These are phyloP conservation scores for Psilocybe azurescens DNA, from an alignment of 768 basidiomycete species.

Conservation along the genomic window DNA sequence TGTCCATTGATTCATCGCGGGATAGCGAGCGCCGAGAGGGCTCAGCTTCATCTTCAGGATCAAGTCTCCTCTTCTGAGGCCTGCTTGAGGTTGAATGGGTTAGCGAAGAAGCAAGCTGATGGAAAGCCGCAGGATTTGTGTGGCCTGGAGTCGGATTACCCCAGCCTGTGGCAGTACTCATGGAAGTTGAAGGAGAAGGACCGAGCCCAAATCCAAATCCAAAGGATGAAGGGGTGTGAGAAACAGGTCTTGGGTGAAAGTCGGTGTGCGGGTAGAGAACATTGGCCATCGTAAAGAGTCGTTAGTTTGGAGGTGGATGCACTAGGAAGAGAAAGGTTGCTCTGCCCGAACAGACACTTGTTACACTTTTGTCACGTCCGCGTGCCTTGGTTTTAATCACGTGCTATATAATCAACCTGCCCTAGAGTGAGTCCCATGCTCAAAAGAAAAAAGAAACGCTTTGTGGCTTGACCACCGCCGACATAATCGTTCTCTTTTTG, in stretches of 20 bases:
- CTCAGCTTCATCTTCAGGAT: slow-evolving; percentile 70
- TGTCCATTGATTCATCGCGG: slow-evolving; percentile 80
- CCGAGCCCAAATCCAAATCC: slow-evolving; percentile 77
- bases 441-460: slow-evolving; percentile 9
- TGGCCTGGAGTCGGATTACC: slow-evolving; percentile 51
- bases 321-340: slow-evolving; percentile 19
- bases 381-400: slow-evolving; percentile 11
- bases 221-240: slow-evolving; percentile 66
- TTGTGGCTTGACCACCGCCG: background rate
- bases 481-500: slow-evolving; percentile 5
- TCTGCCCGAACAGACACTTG: slow-evolving; percentile 5
- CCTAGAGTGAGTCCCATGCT: slow-evolving; percentile 33
- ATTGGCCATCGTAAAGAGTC: slow-evolving; percentile 63
- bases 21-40: slow-evolving; percentile 34
- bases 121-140: slow-evolving; percentile 56
- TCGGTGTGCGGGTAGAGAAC: slow-evolving; percentile 70
- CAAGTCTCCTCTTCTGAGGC: slow-evolving; percentile 66
- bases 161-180: slow-evolving; percentile 48
- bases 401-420: slow-evolving; percentile 31
- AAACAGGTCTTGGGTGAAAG: slow-evolving; percentile 62
- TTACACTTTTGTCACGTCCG: slow-evolving; percentile 9
- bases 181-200: slow-evolving; percentile 46
- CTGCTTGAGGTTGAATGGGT: slow-evolving; percentile 47
- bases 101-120: slow-evolving; percentile 58
- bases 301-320: slow-evolving; percentile 27